Conservation (phyloP, 352 stramenopile species). For the Achlya hypogyna region DNA sequence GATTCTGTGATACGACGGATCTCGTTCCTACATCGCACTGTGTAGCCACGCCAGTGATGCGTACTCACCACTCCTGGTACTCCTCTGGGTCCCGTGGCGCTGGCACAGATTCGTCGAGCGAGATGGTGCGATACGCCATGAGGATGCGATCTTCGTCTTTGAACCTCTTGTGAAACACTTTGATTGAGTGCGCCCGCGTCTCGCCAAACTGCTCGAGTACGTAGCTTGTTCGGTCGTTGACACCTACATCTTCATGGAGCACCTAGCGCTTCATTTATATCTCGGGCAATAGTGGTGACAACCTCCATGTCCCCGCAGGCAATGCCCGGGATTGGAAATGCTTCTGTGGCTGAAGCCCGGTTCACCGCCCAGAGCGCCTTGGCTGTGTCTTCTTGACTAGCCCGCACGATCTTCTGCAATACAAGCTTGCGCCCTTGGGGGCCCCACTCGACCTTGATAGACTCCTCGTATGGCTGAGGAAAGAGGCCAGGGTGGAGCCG, state of each 20-base stretch:
- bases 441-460: slow-evolving; percentile 5
- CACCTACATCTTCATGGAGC: background rate
- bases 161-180: background rate
- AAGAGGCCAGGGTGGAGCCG: background rate
- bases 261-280: background rate
- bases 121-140: background rate
- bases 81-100: background rate
- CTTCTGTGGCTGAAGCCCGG: background rate
- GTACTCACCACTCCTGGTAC: slow-evolving; percentile 1
- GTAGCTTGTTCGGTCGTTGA: background rate
- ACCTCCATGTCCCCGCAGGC: background rate
- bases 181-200: background rate
- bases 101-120: background rate
- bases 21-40: background rate
- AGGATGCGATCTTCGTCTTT: background rate
- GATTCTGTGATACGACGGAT: background rate
- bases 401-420: background rate
- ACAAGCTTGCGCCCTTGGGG: background rate
- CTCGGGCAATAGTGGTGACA: background rate
- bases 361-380: background rate
- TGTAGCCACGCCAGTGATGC: background rate
- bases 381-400: background rate
- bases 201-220: background rate
- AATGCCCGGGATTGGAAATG: background rate
- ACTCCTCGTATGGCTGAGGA: background rate